A percentile compares a stretch with the other conserved stretches of the same genome.
These are phyloP conservation scores for Picochlorum sp. DNA, from an alignment of 139 green algal genomes.

Conservation along the genomic window DNA sequence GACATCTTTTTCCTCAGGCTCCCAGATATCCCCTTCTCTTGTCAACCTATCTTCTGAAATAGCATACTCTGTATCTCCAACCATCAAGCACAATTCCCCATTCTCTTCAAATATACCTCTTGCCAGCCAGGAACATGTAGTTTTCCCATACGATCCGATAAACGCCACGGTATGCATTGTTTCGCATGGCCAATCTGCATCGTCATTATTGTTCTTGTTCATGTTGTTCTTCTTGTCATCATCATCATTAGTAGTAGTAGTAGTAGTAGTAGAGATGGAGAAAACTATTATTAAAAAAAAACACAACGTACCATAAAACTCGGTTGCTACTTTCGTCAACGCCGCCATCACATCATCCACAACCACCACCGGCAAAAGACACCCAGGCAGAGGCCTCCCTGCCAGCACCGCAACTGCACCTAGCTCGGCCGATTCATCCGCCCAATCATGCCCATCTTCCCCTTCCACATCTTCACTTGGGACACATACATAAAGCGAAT, in stretches of 20 bases:
- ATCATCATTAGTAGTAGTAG: too few relatives aligned
- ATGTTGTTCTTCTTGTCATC: slow-evolving; percentile 4
- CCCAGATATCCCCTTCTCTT: slow-evolving; percentile 62
- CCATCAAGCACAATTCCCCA: slow-evolving; percentile 19
- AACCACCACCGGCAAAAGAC: slow-evolving; percentile 20
- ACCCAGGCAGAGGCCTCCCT: not conserved
- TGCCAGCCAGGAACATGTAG: slow-evolving; percentile 82
- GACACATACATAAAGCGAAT: slow-evolving; percentile 22
- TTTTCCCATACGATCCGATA: slow-evolving; percentile 84
- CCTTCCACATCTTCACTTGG: slow-evolving; percentile 11
- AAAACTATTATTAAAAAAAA: not conserved
- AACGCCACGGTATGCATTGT: slow-evolving; percentile 55
- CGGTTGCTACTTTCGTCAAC: slow-evolving; percentile 12
- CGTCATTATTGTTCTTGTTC: slow-evolving; percentile 4
- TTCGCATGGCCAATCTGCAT: slow-evolving; percentile 19
- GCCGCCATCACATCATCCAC: slow-evolving; percentile 14
- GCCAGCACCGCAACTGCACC: slow-evolving; percentile 20
- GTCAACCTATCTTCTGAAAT: slow-evolving; percentile 49
- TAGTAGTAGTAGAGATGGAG: not conserved
- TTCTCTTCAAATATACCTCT: slow-evolving; percentile 75
- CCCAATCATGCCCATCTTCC: slow-evolving; percentile 9
- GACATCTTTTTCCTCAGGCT: slow-evolving; percentile 39
- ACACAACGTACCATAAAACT: slow-evolving; percentile 18
- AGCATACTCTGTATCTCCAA: slow-evolving; percentile 62
- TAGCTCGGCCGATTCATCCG: slow-evolving; percentile 9